phyloP scores from a whole-genome alignment of 208 protist genomes.

The Trypanosoma boissoni region DNA sequence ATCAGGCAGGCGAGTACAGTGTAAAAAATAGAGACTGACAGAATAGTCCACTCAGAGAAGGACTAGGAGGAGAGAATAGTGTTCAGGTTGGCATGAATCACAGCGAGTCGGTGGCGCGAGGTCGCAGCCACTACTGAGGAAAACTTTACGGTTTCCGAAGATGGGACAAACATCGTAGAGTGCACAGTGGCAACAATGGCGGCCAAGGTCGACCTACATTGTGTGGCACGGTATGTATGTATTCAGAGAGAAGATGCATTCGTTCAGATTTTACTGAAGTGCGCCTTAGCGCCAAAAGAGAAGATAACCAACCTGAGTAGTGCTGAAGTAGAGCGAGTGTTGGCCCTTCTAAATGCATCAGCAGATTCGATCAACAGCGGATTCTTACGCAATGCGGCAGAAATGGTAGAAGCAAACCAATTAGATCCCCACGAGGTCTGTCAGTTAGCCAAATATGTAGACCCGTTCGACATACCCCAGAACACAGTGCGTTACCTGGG shows the following conservation, averaged over 20 bases:
- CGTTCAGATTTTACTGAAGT: background rate
- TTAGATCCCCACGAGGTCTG: background rate
- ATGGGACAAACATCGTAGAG: background rate
- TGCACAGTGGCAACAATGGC: background rate
- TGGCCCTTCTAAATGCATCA: background rate
- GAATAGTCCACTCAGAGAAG: background rate
- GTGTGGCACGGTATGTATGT: background rate
- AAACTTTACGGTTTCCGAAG: background rate
- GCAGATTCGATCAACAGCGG: background rate
- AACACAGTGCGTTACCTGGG: background rate
- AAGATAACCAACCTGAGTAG: background rate
- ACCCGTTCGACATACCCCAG: background rate
- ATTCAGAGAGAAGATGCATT: background rate
- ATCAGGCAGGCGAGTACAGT: constrained; percentile 1
- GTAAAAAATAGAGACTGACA: background rate
- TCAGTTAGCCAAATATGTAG: background rate
- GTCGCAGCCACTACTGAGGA: background rate
- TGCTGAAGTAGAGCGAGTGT: background rate
- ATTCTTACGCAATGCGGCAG: background rate
- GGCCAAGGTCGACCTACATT: background rate
- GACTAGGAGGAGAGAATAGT: constrained; percentile 1
- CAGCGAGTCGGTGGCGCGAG: constrained; percentile 6
- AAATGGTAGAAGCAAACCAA: background rate
- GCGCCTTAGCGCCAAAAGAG: background rate
- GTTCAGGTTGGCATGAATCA: constrained; percentile 6